phyloP scores from a whole-genome alignment of 2,329 filamentous ascomycete species.

The Verticillium albo-atrum region DNA sequence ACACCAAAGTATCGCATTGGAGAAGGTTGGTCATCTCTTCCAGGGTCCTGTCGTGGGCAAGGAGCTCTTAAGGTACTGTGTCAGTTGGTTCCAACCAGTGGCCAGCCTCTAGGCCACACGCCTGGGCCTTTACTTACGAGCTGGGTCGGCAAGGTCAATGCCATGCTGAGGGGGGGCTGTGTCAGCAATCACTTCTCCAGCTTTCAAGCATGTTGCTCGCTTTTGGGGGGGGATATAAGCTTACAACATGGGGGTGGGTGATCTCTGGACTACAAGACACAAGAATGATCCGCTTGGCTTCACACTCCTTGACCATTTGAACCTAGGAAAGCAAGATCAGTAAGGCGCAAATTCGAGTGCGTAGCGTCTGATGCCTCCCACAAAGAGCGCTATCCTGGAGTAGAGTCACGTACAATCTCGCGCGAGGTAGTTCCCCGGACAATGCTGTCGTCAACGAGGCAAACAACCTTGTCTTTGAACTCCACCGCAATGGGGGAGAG shows the following conservation, averaged over 20 bases:
- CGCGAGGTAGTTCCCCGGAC: conserved; percentile 77
- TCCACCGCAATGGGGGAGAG: conserved; percentile 82
- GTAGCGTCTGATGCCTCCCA: no score
- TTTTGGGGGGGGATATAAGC: no score
- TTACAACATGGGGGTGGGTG: conserved; percentile 83
- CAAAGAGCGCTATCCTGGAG: no score
- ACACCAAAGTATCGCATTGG: conserved; percentile 49
- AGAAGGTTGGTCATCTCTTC: conserved; percentile 38
- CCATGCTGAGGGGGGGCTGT: conserved; percentile 29
- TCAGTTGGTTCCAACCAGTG: no score
- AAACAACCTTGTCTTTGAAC: conserved; percentile 74
- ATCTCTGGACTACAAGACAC: conserved; percentile 79
- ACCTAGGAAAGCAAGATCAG: conserved; percentile 15
- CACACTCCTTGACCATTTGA: conserved; percentile 76
- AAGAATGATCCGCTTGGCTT: conserved; percentile 77
- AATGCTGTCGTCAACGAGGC: conserved; percentile 85
- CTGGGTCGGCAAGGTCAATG: conserved; percentile 40
- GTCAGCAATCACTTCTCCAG: not conserved
- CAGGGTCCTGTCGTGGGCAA: conserved; percentile 33
- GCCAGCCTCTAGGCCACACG: conserved; percentile 1
- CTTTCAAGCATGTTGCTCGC: no score
- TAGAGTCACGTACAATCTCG: conserved; percentile 32
- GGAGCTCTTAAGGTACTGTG: conserved; percentile 24
- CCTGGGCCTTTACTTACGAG: conserved; percentile 16
- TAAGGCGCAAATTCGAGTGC: not conserved